Conservation (phyloP, 352 stramenopile species). For the Phytopythium montanum region DNA sequence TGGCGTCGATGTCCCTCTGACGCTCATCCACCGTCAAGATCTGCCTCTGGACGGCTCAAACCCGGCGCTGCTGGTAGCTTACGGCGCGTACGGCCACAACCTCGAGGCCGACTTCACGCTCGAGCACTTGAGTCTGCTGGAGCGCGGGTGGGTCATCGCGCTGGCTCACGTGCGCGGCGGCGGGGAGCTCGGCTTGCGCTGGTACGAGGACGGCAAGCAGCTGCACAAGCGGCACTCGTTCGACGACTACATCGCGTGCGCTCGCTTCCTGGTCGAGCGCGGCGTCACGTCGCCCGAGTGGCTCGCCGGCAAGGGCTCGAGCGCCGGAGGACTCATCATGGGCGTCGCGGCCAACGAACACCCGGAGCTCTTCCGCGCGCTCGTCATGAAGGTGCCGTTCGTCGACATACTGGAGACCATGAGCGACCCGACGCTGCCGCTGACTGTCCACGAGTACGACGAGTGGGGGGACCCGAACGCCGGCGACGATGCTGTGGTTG, state of each 20-base stretch:
- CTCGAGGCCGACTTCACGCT: conserved; percentile 86
- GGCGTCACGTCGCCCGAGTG: conserved; percentile 56
- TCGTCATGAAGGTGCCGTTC: conserved; percentile 89
- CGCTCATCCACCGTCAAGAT: conserved; percentile 68
- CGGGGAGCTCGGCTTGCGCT: conserved; percentile 80
- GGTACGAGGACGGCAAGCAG: conserved; percentile 82
- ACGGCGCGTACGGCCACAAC: conserved; percentile 88
- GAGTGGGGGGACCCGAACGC: conserved; percentile 84
- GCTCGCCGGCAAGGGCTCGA: conserved; percentile 77
- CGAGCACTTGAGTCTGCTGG: conserved; percentile 77
- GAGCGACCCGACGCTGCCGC: conserved; percentile 73
- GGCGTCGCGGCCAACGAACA: conserved; percentile 84
- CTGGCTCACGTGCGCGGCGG: conserved; percentile 89
- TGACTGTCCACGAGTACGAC: conserved; percentile 92
- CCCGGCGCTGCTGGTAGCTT: conserved; percentile 84
- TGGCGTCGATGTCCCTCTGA: conserved; percentile 59
- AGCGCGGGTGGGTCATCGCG: conserved; percentile 87
- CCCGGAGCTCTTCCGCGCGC: conserved; percentile 62
- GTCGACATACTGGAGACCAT: conserved; percentile 88
- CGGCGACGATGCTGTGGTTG: conserved; percentile 3
- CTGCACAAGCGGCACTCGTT: conserved; percentile 86
- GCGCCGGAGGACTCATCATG: conserved; percentile 85
- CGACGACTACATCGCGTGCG: conserved; percentile 76
- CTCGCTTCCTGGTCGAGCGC: conserved; percentile 51
- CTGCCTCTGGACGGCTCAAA: conserved; percentile 51